Base-by-base conservation (phyloP, 306 rosid genomes). In the Vigna angularis region DNA sequence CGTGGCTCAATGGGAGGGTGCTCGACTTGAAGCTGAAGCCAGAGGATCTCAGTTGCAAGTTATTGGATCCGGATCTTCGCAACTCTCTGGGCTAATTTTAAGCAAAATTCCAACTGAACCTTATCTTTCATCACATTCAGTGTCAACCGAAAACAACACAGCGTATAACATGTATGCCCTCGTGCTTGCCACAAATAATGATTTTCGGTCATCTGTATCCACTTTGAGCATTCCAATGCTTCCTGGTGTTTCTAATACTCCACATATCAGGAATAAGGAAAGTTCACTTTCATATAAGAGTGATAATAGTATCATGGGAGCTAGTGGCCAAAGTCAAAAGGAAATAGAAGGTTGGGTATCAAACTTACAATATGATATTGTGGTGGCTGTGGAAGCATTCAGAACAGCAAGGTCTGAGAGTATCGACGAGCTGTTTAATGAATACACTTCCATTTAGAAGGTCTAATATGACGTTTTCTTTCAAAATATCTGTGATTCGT, bases 131-230 rank as follows among this genome's bases (percentile, higher is more conserved):
- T 79, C 81, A 2, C 15, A 40, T 22, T 17, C 56, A 50, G 20
- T 10, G 18, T 22, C 80, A 18, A 22, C 59, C 34, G n/a, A 72
- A 4, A 12, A 56, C 22, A 53, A 1, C 1, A 38, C 9, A 53
- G 6, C 13, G 67, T 70, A 51, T 24, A 73, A 63, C 81, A 77
- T 50, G 72, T 75, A 77, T 30, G 82, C 82, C 38, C 20, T 75
- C 47, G 72, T 71, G 79, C 70, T 79, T 22, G 17, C 80, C 28
- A 38, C 48, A 0, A 62, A 65, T 30, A 3, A 40, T 42, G 79
- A 70, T 48, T 73, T 76, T 4, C 64, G 40, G 5, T 82, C 81
- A 3, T 80, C 85, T 0, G 56, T 72, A 11, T 81, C 83, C 72
- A 78, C 78, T 4, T 75, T 75, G 70, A 44, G 9, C 66, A 67